These are phyloP conservation scores for Coniferiporia sulphurascens DNA, from an alignment of 1,284 basidiomycete species.

Conservation along the genomic window DNA sequence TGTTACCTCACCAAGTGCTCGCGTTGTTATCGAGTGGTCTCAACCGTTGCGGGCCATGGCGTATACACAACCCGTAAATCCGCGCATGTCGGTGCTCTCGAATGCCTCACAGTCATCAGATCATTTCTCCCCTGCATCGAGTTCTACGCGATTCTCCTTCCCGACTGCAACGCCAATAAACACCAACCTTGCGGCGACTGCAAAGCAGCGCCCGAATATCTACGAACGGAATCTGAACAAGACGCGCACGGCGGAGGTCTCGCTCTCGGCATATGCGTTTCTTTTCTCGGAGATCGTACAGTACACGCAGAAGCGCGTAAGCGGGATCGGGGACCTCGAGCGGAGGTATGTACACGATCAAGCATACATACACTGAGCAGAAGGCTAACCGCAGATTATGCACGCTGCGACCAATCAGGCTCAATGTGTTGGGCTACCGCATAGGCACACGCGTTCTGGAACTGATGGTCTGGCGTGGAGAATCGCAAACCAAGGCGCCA, in stretches of 20 bases:
- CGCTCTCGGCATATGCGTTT: constrained; percentile 79
- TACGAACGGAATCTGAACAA: constrained; percentile 86
- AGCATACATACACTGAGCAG: too few species aligned
- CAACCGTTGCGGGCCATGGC: not conserved
- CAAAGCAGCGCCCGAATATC: constrained; percentile 57
- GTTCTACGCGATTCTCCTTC: constrained; percentile 63
- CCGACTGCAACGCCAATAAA: constrained; percentile 51
- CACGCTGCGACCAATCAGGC: constrained; percentile 37
- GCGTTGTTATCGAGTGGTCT: not conserved
- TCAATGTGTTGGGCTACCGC: constrained; percentile 88
- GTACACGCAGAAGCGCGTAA: constrained; percentile 93
- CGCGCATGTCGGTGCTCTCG: constrained; percentile 67
- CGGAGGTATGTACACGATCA: constrained; percentile 45
- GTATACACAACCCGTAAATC: constrained; percentile 29
- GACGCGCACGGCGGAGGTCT: constrained; percentile 76
- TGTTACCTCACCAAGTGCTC: not conserved
- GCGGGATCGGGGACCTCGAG: constrained; percentile 93
- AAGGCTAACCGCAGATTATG: not conserved
- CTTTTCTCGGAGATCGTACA: constrained; percentile 89
- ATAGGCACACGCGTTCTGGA: constrained; percentile 81
- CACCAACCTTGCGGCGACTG: constrained; percentile 36
- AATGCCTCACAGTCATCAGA: constrained; percentile 63
- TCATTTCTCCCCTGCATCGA: constrained; percentile 55
- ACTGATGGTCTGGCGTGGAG: constrained; percentile 69
- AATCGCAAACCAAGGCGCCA: constrained; percentile 70